Base-by-base conservation (phyloP, 192 early-diverging fungal genomes). In the Umbelopsis sp. region DNA sequence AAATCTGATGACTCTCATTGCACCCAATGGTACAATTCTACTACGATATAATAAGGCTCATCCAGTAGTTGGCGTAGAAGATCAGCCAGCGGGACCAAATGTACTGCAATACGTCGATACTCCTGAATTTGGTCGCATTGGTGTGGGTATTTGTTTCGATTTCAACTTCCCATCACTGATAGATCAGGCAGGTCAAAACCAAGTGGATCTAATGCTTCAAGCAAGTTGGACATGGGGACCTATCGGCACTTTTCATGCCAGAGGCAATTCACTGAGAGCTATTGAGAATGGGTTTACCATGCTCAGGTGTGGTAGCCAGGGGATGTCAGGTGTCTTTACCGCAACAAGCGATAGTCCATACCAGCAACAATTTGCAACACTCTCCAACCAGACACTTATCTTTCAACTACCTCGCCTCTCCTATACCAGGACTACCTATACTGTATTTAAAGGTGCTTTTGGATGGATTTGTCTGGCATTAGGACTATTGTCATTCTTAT, bases 211-310 rank as follows among this genome's bases (percentile, higher is more conserved):
- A 6, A 70, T 85, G 66, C 73, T 85, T n/a, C 81, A 85, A 59
- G 71, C 81, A 36, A 81, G 77, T 56, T 77, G 81, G 74, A 85
- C 79, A 1, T 85, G 81, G 83, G 83, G 79, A 34, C 82, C 83
- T 0, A 74, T 81, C 65, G 83, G 83, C 47, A 68, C 72, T 36
- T 53, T 79, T 24, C 79, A 82, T 54, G 72, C 79, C 14, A 43
- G 71, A n/a, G 71, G 75, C 12, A 80, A 82, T 45, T 72, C 77
- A 0, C 70, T 77, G 36, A 72, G 83, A 69, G 77, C 81, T 3
- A 78, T 82, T 26, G 83, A 85, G 25, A 80, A 85, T 66, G 83
- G 83, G 0, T 73, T 82, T 22, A 81, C 77, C 1, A 36, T 79
- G 44, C 79, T 85, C 24, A 56, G 83, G 5, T 85, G 83, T 62